These are phyloP conservation scores for Pelagophyceae sp. DNA, from an alignment of 352 stramenopile species.

Conservation along the genomic window DNA sequence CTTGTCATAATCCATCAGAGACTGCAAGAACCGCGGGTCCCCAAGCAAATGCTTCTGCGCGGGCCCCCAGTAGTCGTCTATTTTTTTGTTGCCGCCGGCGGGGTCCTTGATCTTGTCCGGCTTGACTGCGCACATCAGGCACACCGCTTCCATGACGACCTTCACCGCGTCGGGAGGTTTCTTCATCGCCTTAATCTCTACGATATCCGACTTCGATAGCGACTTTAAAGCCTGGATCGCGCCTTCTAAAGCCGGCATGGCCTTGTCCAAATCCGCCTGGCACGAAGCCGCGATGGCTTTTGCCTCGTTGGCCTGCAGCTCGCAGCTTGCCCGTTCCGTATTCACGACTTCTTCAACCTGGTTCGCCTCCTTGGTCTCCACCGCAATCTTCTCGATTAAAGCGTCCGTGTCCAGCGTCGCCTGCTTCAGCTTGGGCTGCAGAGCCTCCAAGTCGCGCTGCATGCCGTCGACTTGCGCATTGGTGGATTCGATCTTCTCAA, in stretches of 20 bases:
- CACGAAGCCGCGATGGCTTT: conserved; percentile 76
- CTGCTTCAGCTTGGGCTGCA: conserved; percentile 80
- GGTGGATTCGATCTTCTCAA: conserved; percentile 83
- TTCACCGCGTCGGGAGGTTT: conserved; percentile 85
- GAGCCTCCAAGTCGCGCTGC: conserved; percentile 75
- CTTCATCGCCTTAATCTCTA: conserved; percentile 91
- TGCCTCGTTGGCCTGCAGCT: conserved; percentile 59
- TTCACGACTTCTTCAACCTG: conserved; percentile 57
- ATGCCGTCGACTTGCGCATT: conserved; percentile 84
- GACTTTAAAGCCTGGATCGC: conserved; percentile 79
- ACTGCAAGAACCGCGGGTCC: conserved; percentile 80
- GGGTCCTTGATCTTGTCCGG: conserved; percentile 80
- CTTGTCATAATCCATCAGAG: conserved; percentile 87
- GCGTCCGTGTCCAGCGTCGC: conserved; percentile 77
- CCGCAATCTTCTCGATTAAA: conserved; percentile 72
- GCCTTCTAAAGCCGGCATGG: conserved; percentile 77
- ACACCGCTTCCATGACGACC: conserved; percentile 84
- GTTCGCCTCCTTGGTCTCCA: conserved; percentile 41
- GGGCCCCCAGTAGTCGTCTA: conserved; percentile 85
- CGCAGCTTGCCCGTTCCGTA: conserved; percentile 41
- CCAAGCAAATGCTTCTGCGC: conserved; percentile 81
- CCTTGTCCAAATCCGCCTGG: conserved; percentile 77
- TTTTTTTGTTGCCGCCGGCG: conserved; percentile 71
- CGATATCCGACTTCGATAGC: conserved; percentile 84
- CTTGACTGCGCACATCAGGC: conserved; percentile 84